These are phyloP conservation scores for Asclepias syriaca DNA, from an alignment of 257 asterid species.

Conservation along the genomic window DNA sequence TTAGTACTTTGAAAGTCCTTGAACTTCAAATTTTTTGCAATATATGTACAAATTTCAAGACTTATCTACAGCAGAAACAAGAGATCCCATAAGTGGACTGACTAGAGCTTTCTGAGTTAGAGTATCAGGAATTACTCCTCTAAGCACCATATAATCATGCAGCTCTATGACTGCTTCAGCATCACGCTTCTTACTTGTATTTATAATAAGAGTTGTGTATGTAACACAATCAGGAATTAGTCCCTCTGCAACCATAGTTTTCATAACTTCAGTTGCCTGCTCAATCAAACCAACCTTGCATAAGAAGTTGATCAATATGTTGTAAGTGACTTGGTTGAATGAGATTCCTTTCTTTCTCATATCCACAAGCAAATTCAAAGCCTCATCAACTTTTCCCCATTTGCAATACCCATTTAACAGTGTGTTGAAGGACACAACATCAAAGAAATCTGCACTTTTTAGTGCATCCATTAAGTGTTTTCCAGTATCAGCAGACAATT, in stretches of 20 bases:
- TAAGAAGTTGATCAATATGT: conserved; percentile 47
- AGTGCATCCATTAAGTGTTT: conserved; percentile 36
- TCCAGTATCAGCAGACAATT: conserved; percentile 34
- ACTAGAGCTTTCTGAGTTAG: conserved; percentile 43
- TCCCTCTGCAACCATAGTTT: conserved; percentile 43
- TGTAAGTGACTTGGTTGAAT: conserved; percentile 46
- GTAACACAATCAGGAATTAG: conserved; percentile 47
- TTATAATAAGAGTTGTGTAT: conserved; percentile 47
- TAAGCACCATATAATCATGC: conserved; percentile 54
- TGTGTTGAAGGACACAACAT: conserved; percentile 48
- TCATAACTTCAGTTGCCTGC: conserved; percentile 45
- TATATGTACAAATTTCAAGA: not conserved
- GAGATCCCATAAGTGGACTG: conserved; percentile 23
- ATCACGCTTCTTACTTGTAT: conserved; percentile 28
- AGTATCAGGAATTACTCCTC: conserved; percentile 41
- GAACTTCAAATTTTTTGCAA: no score
- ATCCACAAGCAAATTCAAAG: conserved; percentile 34
- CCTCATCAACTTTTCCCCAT: conserved; percentile 39
- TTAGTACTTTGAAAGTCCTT: no score
- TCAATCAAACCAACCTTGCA: conserved; percentile 53
- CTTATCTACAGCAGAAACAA: not conserved
- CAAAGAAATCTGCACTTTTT: conserved; percentile 35
- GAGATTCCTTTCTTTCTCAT: conserved; percentile 49
- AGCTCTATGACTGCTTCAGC: conserved; percentile 45
- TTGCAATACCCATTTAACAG: conserved; percentile 54